phyloP scores from a whole-genome alignment of 495 filamentous ascomycete genomes.

The Annulohypoxylon maeteangense region DNA sequence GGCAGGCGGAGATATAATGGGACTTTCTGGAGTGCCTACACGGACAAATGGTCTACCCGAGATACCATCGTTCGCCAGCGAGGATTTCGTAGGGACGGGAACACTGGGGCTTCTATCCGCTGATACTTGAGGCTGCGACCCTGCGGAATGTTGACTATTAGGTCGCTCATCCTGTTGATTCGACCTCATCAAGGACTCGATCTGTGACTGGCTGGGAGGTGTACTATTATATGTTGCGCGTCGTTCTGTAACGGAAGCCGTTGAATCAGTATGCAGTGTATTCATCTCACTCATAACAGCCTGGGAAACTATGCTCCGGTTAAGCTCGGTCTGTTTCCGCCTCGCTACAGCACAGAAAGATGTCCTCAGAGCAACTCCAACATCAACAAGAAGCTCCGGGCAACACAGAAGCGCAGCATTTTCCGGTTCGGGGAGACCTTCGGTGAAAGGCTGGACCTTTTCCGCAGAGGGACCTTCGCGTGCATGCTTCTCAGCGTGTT shows the following conservation, averaged over 20 bases:
- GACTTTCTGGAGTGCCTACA: conserved; percentile 46
- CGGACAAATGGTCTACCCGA: conserved; percentile 59
- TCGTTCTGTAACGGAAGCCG: conserved; percentile 26
- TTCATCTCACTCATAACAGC: conserved; percentile 56
- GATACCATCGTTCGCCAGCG: conserved; percentile 55
- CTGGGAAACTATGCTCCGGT: conserved; percentile 54
- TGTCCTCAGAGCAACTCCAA: conserved; percentile 53
- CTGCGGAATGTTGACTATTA: conserved; percentile 26
- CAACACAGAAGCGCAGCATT: conserved; percentile 51
- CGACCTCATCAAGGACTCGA: conserved; percentile 26
- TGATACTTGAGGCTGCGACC: conserved; percentile 9
- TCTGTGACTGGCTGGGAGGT: conserved; percentile 33
- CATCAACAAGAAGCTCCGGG: conserved; percentile 54
- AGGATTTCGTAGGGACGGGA: conserved; percentile 43
- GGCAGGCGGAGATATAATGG: conserved; percentile 37
- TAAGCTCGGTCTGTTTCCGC: conserved; percentile 49
- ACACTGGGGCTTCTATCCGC: conserved; percentile 23
- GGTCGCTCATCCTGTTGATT: conserved; percentile 24
- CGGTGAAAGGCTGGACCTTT: conserved; percentile 47
- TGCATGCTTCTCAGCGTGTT: conserved; percentile 49
- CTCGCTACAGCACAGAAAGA: conserved; percentile 59
- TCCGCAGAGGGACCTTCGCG: conserved; percentile 44
- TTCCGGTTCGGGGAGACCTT: conserved; percentile 38
- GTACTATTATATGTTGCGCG: conserved; percentile 32
- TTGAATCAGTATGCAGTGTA: conserved; percentile 39